These are phyloP conservation scores for Trichoderma sp. DNA, from an alignment of 2,329 filamentous ascomycete genomes.

Conservation along the genomic window DNA sequence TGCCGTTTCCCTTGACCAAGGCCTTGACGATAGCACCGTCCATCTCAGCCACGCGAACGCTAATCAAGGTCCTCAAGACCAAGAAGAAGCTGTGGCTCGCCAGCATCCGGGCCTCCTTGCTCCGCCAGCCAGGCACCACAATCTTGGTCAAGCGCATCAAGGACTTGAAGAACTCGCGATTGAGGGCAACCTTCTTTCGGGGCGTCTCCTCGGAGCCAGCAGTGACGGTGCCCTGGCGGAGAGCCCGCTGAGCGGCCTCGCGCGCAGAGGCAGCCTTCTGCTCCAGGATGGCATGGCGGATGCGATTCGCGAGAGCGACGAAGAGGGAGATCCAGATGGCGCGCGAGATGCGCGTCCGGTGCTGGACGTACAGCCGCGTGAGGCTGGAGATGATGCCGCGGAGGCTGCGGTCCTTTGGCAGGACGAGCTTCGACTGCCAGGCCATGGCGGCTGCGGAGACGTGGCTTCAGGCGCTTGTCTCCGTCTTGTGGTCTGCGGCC, in stretches of 20 bases:
- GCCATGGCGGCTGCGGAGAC: slow-evolving; percentile 57
- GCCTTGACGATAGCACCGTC: slow-evolving; percentile 92
- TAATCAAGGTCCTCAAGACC: slow-evolving; percentile 86
- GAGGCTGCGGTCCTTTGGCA: slow-evolving; percentile 63
- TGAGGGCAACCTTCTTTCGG: slow-evolving; percentile 85
- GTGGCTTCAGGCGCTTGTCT: slow-evolving; percentile 6
- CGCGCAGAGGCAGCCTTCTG: slow-evolving; percentile 82
- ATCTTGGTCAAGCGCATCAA: slow-evolving; percentile 79
- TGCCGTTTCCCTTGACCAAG: slow-evolving; percentile 86
- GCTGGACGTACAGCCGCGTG: slow-evolving; percentile 71
- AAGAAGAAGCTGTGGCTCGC: slow-evolving; percentile 93
- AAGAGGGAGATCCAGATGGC: slow-evolving; percentile 82
- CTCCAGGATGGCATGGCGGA: slow-evolving; percentile 88
- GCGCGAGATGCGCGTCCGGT: slow-evolving; percentile 81
- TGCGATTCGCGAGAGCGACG: slow-evolving; percentile 78
- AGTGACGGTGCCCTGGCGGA: slow-evolving; percentile 54
- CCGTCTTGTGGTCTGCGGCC: background rate
- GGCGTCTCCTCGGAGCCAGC: slow-evolving; percentile 44
- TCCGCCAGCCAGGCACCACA: slow-evolving; percentile 86
- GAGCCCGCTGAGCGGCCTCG: slow-evolving; percentile 60
- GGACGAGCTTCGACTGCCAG: slow-evolving; percentile 70
- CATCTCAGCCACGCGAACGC: slow-evolving; percentile 92
- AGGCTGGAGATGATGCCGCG: slow-evolving; percentile 67
- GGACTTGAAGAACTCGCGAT: slow-evolving; percentile 77
- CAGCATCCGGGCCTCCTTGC: slow-evolving; percentile 82